Conservation (phyloP, 2,329 filamentous ascomycete species). For the Onygenales sp. region DNA sequence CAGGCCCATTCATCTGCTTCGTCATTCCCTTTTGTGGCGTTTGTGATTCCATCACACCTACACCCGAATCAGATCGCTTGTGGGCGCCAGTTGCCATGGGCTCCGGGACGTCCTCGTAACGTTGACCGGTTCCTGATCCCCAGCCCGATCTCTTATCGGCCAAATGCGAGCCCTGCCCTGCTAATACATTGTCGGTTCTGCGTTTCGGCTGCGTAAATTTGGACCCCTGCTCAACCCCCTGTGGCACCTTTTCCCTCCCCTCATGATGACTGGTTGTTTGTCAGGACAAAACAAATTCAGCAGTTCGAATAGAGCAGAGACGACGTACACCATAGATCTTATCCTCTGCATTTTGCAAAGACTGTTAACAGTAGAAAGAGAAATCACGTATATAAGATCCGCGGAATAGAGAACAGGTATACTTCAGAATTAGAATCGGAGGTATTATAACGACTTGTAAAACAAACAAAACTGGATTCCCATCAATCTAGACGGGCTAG, state of each 20-base stretch:
- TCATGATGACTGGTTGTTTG: not conserved
- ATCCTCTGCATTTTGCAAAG: not conserved
- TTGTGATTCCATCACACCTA: not conserved
- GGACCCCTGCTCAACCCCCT: not conserved
- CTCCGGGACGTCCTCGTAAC: not conserved
- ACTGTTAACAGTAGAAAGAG: not conserved
- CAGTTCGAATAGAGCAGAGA: not conserved
- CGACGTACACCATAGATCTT: not conserved
- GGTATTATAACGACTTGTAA: no score
- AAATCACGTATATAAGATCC: no score
- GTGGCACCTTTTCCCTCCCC: not conserved
- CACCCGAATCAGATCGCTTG: not conserved
- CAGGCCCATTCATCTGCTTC: conserved; percentile 29
- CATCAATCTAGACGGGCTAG: no score
- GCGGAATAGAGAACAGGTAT: no score
- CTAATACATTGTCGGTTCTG: not conserved
- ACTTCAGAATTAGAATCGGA: no score
- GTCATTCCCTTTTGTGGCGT: not conserved
- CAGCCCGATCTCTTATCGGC: conserved; percentile 12
- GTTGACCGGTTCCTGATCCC: not conserved
- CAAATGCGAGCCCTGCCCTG: conserved; percentile 1
- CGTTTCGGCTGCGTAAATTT: not conserved
- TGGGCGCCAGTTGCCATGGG: not conserved
- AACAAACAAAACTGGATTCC: no score
- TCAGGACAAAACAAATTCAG: not conserved